These are phyloP conservation scores for Exserohilum turcica DNA, from an alignment of 2,329 filamentous ascomycete species.

Conservation along the genomic window DNA sequence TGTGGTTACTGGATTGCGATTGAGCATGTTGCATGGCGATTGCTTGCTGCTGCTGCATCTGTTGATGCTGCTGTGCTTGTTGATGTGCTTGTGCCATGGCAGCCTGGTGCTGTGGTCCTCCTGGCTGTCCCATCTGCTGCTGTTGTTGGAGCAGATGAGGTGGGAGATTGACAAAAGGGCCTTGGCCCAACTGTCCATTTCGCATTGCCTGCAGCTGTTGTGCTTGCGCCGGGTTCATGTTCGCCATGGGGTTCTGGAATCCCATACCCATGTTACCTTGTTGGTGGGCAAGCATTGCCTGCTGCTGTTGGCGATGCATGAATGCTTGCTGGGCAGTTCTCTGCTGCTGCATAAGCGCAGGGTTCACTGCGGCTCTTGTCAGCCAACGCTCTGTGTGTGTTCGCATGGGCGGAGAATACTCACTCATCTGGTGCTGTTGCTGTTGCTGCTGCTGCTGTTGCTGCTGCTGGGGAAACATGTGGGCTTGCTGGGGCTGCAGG, in stretches of 20 bases:
- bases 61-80: slow-evolving; percentile 48
- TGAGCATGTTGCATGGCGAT: slow-evolving; percentile 55
- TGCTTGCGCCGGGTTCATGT: slow-evolving; percentile 50
- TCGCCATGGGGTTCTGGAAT: slow-evolving; percentile 61
- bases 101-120: slow-evolving; percentile 47
- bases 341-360: slow-evolving; percentile 50
- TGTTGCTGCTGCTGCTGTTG: slow-evolving; percentile 51
- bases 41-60: slow-evolving; percentile 47
- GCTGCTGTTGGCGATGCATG: slow-evolving; percentile 58
- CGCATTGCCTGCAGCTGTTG: slow-evolving; percentile 39
- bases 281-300: slow-evolving; percentile 60
- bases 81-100: slow-evolving; percentile 57
- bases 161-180: slow-evolving; percentile 34
- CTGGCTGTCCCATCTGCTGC: slow-evolving; percentile 52
- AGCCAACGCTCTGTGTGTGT: slow-evolving; percentile 4
- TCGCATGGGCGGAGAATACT: slow-evolving; percentile 21
- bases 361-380: slow-evolving; percentile 42
- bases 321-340: slow-evolving; percentile 53
- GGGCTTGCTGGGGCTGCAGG: slow-evolving; percentile 66
- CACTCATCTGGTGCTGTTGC: slow-evolving; percentile 39
- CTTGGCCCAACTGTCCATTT: slow-evolving; percentile 29
- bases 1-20: slow-evolving; percentile 56
- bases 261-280: slow-evolving; percentile 57
- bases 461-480: slow-evolving; percentile 59
- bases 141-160: slow-evolving; percentile 51